Percentiles rank a stretch among this genome's conserved stretches.
Conservation (phyloP, 2,329 filamentous ascomycete species). For the Aureobasidium uvarum region DNA sequence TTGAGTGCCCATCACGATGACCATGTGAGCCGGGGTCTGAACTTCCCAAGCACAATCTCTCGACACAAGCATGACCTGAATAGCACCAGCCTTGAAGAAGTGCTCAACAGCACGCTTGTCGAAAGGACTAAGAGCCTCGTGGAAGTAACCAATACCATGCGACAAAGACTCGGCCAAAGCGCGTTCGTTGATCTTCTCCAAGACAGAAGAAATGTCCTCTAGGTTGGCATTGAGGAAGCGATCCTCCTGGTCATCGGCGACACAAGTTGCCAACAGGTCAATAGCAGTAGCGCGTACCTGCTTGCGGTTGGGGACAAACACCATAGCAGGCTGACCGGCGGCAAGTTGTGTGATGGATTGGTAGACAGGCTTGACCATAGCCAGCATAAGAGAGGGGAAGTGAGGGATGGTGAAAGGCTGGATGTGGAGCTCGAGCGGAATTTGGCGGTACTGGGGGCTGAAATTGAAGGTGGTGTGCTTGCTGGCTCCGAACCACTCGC, state of each 20-base stretch:
- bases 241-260: constrained; percentile 88
- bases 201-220: constrained; percentile 75
- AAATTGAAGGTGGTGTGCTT: constrained; percentile 99
- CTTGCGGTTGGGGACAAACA: constrained; percentile 92
- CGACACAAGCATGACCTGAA: constrained; percentile 78
- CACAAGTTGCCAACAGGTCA: constrained; percentile 82
- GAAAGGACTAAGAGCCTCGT: constrained; percentile 83
- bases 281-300: constrained; percentile 84
- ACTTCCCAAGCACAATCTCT: constrained; percentile 97
- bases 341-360: constrained; percentile 85
- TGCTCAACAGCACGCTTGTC: constrained; percentile 95
- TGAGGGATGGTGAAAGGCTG: constrained; percentile 96
- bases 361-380: constrained; percentile 95
- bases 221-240: constrained; percentile 84
- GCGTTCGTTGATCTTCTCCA: constrained; percentile 80
- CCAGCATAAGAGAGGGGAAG: constrained; percentile 96
- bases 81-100: constrained; percentile 82
- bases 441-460: constrained; percentile 82
- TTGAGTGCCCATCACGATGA: constrained; percentile 96
- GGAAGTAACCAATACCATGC: constrained; percentile 95
- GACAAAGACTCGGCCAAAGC: constrained; percentile 84
- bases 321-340: constrained; percentile 75
- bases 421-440: constrained; percentile 89
- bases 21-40: constrained; percentile 80
- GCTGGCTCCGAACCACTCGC: constrained; percentile 96